Percentiles rank a stretch among this genome's conserved stretches.
Conservation (phyloP, 208 protist genomes). For the Acanthamoeba polyphaga region DNA sequence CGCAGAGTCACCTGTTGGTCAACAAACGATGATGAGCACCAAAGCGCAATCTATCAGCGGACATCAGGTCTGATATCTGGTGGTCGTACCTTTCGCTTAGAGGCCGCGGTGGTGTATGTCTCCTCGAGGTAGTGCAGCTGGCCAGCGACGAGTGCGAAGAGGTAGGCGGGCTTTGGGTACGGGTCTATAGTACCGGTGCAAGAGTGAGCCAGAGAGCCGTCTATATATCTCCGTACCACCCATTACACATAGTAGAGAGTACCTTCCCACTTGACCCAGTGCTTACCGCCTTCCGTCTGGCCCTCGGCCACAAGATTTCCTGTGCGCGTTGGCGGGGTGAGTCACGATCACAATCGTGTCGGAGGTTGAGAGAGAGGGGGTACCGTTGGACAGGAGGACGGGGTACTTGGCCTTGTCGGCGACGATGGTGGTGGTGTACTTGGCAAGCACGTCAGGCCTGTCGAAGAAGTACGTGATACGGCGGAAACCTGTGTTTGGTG, state of each 20-base stretch:
- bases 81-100: background rate
- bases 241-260: no score
- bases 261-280: constrained; percentile 71
- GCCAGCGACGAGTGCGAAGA: constrained; percentile 83
- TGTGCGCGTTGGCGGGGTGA: background rate
- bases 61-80: background rate
- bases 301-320: constrained; percentile 29
- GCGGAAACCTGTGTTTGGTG: constrained; percentile 66
- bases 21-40: background rate
- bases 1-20: constrained; percentile 44
- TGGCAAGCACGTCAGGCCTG: constrained; percentile 76
- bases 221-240: background rate
- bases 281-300: background rate
- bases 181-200: constrained; percentile 31
- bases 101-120: constrained; percentile 38
- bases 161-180: constrained; percentile 79
- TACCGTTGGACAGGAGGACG: constrained; percentile 77
- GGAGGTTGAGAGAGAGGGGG: background rate
- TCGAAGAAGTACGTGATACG: constrained; percentile 82
- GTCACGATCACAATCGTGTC: background rate
- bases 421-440: constrained; percentile 76
- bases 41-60: background rate
- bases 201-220: background rate
- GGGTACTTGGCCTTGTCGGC: constrained; percentile 72
- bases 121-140: constrained; percentile 32